A percentile compares a stretch with the other conserved stretches of the same genome.
Conservation (phyloP, 2,329 filamentous ascomycete genomes). For the Penicillium capsulatum region DNA sequence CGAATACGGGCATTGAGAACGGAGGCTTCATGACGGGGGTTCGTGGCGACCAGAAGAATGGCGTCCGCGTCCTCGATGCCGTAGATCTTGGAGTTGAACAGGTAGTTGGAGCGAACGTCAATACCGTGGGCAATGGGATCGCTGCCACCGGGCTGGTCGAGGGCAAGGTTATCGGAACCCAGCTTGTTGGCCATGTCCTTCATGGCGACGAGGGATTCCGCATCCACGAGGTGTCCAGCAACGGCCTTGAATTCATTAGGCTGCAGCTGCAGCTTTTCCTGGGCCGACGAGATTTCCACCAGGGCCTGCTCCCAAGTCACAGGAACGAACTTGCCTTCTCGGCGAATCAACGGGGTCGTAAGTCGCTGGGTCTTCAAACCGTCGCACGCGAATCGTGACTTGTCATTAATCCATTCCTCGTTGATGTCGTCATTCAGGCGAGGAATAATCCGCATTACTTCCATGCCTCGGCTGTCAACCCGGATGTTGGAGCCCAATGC, state of each 20-base stretch:
- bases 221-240: constrained; percentile 84
- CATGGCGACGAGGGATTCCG: constrained; percentile 89
- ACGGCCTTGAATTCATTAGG: constrained; percentile 95
- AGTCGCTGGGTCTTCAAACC: constrained; percentile 93
- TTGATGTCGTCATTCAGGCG: constrained; percentile 96
- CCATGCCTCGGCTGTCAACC: constrained; percentile 84
- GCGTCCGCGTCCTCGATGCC: constrained; percentile 91
- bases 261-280: constrained; percentile 72
- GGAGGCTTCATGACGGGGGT: constrained; percentile 90
- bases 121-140: constrained; percentile 85
- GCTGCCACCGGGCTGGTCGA: constrained; percentile 82
- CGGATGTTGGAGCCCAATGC: constrained; percentile 91
- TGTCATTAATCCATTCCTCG: constrained; percentile 99
- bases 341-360: constrained; percentile 84
- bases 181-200: constrained; percentile 97
- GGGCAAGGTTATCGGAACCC: constrained; percentile 88
- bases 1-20: constrained; percentile 94
- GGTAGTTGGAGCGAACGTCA: constrained; percentile 89
- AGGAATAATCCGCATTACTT: constrained; percentile 92
- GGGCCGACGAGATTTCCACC: constrained; percentile 77
- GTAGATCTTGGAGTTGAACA: constrained; percentile 93
- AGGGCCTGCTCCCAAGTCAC: constrained; percentile 95
- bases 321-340: constrained; percentile 85
- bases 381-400: constrained; percentile 92
- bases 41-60: constrained; percentile 89